Conservation (phyloP, 192 early-diverging fungal genomes). For the Geranomyces variabilis region DNA sequence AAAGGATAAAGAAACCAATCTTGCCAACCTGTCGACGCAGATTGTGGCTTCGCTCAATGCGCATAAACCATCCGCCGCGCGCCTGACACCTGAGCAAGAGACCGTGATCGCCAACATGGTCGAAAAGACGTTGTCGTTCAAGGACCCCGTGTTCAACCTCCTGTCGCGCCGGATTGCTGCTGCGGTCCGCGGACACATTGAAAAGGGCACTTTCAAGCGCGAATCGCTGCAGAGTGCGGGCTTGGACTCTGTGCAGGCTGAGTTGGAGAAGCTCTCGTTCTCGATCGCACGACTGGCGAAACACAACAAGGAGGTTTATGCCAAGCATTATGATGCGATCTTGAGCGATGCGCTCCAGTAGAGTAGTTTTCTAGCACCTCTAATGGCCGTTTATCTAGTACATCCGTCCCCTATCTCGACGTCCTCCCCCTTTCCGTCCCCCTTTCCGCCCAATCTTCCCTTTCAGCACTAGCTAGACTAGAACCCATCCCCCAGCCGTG, state of each 20-base stretch:
- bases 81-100: conserved; percentile 42
- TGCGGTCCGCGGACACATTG: conserved; percentile 43
- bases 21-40: conserved; percentile 40
- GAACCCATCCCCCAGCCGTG: too few relatives aligned
- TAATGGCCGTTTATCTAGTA: too few relatives aligned
- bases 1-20: conserved; percentile 32
- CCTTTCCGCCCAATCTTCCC: too few relatives aligned
- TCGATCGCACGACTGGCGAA: conserved; percentile 51
- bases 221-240: conserved; percentile 54
- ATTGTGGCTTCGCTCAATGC: conserved; percentile 27
- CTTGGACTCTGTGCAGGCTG: conserved; percentile 49
- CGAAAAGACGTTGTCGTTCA: conserved; percentile 52
- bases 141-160: conserved; percentile 59
- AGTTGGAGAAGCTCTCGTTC: conserved; percentile 52
- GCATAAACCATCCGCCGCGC: conserved; percentile 19
- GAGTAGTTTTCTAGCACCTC: conserved; percentile 1
- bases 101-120: conserved; percentile 45
- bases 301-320: conserved; percentile 66
- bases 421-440: too few relatives aligned
- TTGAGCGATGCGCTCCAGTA: conserved; percentile 17
- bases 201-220: conserved; percentile 45
- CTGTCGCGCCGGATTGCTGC: conserved; percentile 54
- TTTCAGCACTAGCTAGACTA: too few relatives aligned
- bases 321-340: conserved; percentile 61
- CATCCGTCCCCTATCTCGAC: too few relatives aligned